Percentiles rank a stretch among this genome's conserved stretches.
Evolutionary conservation across 139 green algal genomes (phyloP).

Genomic region (Asterochloris erici): DNA sequence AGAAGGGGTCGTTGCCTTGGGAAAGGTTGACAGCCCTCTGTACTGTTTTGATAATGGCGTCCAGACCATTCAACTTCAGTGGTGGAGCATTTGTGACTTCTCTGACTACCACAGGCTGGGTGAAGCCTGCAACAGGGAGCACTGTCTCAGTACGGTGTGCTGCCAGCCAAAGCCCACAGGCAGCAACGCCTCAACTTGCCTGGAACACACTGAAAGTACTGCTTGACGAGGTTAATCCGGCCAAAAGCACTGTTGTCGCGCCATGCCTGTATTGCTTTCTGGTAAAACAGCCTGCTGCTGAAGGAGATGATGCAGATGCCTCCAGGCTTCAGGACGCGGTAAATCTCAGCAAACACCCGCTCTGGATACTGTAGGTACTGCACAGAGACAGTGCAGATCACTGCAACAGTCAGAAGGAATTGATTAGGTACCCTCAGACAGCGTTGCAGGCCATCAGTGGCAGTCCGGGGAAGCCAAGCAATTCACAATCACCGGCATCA

Average conservation of each 20-base stretch:
- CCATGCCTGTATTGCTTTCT: conserved; percentile 81
- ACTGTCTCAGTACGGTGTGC: background rate
- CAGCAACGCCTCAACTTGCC: conserved; percentile 11
- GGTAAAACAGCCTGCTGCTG: conserved; percentile 81
- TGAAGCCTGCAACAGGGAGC: conserved; percentile 46
- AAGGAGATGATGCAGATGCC: conserved; percentile 82
- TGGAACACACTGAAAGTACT: conserved; percentile 66
- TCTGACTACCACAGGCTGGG: conserved; percentile 50
- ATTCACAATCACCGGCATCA: conserved; percentile 64
- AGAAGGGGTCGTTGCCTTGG: conserved; percentile 65
- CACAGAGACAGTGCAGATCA: conserved; percentile 32
- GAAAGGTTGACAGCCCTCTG: conserved; percentile 1
- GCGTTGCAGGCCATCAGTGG: background rate
- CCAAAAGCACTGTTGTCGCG: conserved; percentile 58
- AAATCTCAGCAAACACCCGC: conserved; percentile 82
- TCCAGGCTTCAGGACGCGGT: conserved; percentile 81
- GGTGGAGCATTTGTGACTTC: conserved; percentile 35
- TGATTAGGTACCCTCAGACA: too few relatives aligned
- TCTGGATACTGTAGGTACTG: conserved; percentile 86
- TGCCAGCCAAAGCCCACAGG: too few relatives aligned
- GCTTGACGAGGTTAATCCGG: conserved; percentile 63
- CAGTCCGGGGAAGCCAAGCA: conserved; percentile 39
- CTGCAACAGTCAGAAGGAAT: background rate
- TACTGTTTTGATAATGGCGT: conserved; percentile 20
- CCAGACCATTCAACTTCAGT: background rate